Conservation (phyloP, 2,329 filamentous ascomycete genomes). For the Coniochaeta hoffmannii region DNA sequence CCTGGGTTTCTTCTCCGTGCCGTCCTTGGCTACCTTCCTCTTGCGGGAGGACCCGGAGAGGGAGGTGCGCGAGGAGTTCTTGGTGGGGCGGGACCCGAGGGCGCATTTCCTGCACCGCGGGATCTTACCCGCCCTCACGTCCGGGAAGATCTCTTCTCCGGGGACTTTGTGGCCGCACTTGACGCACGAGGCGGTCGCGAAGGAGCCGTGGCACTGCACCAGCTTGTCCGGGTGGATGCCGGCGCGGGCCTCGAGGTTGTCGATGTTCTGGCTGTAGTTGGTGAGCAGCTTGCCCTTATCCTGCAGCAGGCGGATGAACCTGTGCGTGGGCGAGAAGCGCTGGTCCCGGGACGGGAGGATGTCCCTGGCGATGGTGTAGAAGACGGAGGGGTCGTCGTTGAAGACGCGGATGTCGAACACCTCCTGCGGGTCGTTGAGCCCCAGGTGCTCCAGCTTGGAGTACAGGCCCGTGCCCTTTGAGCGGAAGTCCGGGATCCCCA, state of each 20-base stretch:
- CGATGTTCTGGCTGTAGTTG: constrained; percentile 98
- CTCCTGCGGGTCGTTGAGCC: constrained; percentile 78
- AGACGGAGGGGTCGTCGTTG: constrained; percentile 76
- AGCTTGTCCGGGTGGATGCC: constrained; percentile 76
- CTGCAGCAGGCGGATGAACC: constrained; percentile 85
- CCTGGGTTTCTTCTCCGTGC: constrained; percentile 25
- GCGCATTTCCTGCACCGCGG: constrained; percentile 71
- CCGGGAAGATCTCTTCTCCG: constrained; percentile 71
- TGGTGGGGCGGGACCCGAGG: constrained; percentile 39
- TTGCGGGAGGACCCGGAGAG: background rate
- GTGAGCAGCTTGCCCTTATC: constrained; percentile 83
- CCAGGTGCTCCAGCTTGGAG: constrained; percentile 71
- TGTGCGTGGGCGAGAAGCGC: constrained; percentile 86
- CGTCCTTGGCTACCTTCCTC: constrained; percentile 30
- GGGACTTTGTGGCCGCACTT: constrained; percentile 68
- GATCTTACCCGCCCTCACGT: constrained; percentile 69
- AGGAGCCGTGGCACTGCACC: constrained; percentile 94
- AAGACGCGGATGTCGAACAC: constrained; percentile 92
- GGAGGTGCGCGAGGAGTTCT: constrained; percentile 35
- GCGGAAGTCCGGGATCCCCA: constrained; percentile 95
- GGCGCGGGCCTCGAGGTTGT: constrained; percentile 85
- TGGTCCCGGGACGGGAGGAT: constrained; percentile 75
- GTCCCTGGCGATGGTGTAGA: constrained; percentile 86
- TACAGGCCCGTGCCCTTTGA: constrained; percentile 92
- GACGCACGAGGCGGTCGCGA: constrained; percentile 84